phyloP scores from a whole-genome alignment of 352 stramenopile genomes.

The Globisporangium cederbergense region DNA sequence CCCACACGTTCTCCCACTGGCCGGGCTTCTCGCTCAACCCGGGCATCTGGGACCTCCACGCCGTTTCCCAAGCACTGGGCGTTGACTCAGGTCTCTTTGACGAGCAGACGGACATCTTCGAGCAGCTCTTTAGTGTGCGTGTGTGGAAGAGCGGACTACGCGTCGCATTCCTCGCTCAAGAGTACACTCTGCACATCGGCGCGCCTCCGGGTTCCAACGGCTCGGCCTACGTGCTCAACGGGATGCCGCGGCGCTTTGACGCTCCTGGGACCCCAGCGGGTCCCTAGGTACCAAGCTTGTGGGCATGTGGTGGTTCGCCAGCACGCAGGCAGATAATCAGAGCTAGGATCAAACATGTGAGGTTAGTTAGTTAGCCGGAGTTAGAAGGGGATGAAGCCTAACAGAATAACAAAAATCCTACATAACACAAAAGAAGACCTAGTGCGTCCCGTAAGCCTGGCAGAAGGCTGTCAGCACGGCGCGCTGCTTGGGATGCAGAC shows the following conservation, averaged over 20 bases:
- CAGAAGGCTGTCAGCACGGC: not conserved
- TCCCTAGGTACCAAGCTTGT: not conserved
- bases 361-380: not conserved
- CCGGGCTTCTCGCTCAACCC: slow-evolving; percentile 67
- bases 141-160: slow-evolving; percentile 32
- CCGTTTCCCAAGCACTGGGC: slow-evolving; percentile 9
- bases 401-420: no score
- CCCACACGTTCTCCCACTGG: slow-evolving; percentile 49
- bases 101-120: slow-evolving; percentile 29
- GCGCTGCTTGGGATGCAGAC: slow-evolving; percentile 56
- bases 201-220: slow-evolving; percentile 22
- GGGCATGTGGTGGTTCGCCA: no score
- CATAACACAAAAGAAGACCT: not conserved
- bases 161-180: slow-evolving; percentile 22
- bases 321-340: no score
- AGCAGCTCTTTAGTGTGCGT: slow-evolving; percentile 26
- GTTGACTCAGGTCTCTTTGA: slow-evolving; percentile 18
- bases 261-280: not conserved
- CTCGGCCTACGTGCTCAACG: slow-evolving; percentile 48
- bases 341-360: not conserved
- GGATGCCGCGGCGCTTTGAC: slow-evolving; percentile 35
- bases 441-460: not conserved
- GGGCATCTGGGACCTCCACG: slow-evolving; percentile 41
- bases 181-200: slow-evolving; percentile 25
- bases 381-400: no score